Percentiles rank a stretch among this genome's conserved stretches.
Evolutionary conservation across 2,329 filamentous ascomycete species (phyloP).

Genomic region (Exutisphaerella laricina): DNA sequence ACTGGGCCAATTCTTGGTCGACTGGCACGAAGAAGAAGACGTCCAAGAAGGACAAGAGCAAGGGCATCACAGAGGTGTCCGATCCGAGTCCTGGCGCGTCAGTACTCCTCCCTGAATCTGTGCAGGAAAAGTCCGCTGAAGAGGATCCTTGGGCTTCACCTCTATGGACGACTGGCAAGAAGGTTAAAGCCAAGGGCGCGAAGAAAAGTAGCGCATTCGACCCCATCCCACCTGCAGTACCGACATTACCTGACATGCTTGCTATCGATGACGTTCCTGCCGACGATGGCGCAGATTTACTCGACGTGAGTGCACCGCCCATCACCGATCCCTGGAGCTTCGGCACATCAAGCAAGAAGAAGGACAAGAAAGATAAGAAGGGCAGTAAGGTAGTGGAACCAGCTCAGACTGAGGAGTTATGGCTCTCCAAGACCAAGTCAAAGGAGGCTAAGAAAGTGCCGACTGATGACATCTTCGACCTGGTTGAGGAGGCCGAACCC

Average conservation of each 20-base stretch:
- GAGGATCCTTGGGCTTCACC: conserved; percentile 29
- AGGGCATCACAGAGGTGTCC: conserved; percentile 37
- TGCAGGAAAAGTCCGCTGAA: conserved; percentile 33
- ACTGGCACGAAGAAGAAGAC: conserved; percentile 52
- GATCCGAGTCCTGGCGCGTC: conserved; percentile 31
- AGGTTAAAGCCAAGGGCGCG: conserved; percentile 49
- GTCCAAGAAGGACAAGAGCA: conserved; percentile 40
- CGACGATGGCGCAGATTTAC: conserved; percentile 16
- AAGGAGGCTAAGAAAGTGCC: conserved; percentile 31
- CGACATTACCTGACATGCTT: conserved; percentile 41
- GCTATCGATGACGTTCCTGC: conserved; percentile 37
- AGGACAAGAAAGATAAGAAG: conserved; percentile 33
- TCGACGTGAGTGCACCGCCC: conserved; percentile 20
- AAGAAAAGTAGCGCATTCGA: conserved; percentile 33
- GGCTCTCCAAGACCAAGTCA: conserved; percentile 32
- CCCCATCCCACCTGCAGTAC: conserved; percentile 29
- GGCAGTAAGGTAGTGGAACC: conserved; percentile 13
- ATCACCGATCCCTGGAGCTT: conserved; percentile 29
- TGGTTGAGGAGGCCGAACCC: conserved; percentile 21
- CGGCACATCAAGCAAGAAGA: conserved; percentile 34
- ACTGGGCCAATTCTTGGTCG: conserved; percentile 50
- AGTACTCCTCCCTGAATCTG: conserved; percentile 40
- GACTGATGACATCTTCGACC: conserved; percentile 24
- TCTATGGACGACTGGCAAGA: conserved; percentile 42
- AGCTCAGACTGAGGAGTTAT: conserved; percentile 31